phyloP scores from a whole-genome alignment of 2,329 filamentous ascomycete genomes.

The Xylariales sp. region DNA sequence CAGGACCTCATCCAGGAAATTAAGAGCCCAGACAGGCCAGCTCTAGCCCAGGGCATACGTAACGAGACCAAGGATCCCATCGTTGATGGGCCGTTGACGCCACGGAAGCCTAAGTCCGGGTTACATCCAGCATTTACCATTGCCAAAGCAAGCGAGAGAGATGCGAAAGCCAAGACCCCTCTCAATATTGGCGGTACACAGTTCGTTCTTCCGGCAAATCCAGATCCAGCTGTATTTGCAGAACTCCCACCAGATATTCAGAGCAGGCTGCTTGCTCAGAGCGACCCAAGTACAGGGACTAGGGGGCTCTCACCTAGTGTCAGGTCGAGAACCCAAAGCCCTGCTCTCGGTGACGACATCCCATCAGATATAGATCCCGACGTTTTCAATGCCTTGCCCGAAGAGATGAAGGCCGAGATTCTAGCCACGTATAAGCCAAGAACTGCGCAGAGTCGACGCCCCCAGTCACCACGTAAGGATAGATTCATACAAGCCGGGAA shows the following conservation, averaged over 20 bases:
- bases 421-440: conserved; percentile 61
- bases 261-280: conserved; percentile 64
- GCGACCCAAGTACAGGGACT: conserved; percentile 20
- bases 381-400: conserved; percentile 76
- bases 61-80: conserved; percentile 45
- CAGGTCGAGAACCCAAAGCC: conserved; percentile 36
- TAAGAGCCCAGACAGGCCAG: conserved; percentile 30
- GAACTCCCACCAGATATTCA: conserved; percentile 83
- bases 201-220: conserved; percentile 81
- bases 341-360: conserved; percentile 30
- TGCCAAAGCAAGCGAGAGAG: conserved; percentile 41
- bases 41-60: conserved; percentile 19
- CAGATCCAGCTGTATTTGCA: conserved; percentile 75
- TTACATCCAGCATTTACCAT: conserved; percentile 51
- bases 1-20: conserved; percentile 44
- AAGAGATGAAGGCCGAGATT: conserved; percentile 81
- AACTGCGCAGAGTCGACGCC: conserved; percentile 21
- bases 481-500: conserved; percentile 43
- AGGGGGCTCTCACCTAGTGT: conserved; percentile 23
- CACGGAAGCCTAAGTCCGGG: conserved; percentile 41
- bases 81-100: conserved; percentile 49
- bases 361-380: conserved; percentile 82
- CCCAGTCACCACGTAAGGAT: conserved; percentile 54
- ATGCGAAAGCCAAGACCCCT: conserved; percentile 58
- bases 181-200: conserved; percentile 84